Percentiles rank a stretch among this genome's conserved stretches.
Conservation (phyloP, 192 early-diverging fungal genomes). For the Coemansia interrupta region DNA sequence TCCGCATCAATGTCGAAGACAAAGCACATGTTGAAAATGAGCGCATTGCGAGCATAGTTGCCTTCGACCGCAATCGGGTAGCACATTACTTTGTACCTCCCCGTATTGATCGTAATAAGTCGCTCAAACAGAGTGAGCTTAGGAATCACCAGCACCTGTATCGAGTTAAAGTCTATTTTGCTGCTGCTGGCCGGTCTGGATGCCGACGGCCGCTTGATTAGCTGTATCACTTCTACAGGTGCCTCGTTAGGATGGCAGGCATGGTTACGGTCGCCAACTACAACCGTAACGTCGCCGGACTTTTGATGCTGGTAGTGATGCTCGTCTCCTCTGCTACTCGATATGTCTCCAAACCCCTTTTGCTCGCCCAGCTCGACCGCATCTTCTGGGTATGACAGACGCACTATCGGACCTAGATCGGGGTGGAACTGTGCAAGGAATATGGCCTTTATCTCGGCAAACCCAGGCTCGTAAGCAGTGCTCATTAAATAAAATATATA, state of each 20-base stretch:
- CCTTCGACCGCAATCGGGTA: constrained; percentile 47
- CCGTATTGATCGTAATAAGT: constrained; percentile 44
- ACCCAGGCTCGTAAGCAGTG: constrained; percentile 12
- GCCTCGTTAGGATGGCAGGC: not conserved
- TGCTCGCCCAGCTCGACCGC: constrained; percentile 32
- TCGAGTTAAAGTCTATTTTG: constrained; percentile 53
- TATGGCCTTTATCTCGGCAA: constrained; percentile 42
- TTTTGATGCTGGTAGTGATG: constrained; percentile 5
- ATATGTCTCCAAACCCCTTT: constrained; percentile 12
- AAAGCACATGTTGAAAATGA: constrained; percentile 94
- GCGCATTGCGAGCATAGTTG: constrained; percentile 70
- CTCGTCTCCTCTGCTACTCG: not conserved
- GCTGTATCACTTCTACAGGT: constrained; percentile 5
- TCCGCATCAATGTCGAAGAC: constrained; percentile 84
- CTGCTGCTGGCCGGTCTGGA: not conserved
- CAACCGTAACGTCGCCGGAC: not conserved
- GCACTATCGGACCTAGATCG: constrained; percentile 42
- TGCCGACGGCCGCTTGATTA: constrained; percentile 27
- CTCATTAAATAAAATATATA: not conserved
- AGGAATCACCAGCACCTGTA: constrained; percentile 48
- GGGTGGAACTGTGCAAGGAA: constrained; percentile 46
- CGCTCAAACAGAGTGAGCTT: constrained; percentile 46
- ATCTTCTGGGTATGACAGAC: constrained; percentile 38
- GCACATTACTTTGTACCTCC: constrained; percentile 43
- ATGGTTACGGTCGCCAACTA: not conserved